Evolutionary conservation across 129 eudicot genomes (phyloP).

Genomic region (Escallonia rubra): DNA sequence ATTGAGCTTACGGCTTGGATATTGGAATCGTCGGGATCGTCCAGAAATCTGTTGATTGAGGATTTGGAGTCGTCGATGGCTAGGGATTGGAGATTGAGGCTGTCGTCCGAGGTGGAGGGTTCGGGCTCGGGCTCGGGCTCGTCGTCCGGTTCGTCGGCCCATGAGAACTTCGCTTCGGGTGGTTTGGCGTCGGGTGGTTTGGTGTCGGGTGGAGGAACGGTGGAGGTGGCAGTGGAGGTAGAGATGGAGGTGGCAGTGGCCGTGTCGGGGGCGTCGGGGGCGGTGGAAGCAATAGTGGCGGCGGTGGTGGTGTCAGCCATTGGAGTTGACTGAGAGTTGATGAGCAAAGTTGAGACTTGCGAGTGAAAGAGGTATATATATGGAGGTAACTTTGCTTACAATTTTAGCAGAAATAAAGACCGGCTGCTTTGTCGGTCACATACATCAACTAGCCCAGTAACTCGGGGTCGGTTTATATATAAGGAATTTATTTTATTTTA

Average conservation of each 20-base stretch:
- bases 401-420: no score
- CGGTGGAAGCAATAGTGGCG: not conserved
- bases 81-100: conserved; percentile 23
- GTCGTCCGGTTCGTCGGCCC: conserved; percentile 55
- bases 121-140: conserved; percentile 11
- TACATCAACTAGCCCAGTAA: no score
- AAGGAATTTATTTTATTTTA: no score
- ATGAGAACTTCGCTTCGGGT: conserved; percentile 22
- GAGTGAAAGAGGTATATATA: no score
- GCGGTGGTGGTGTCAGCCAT: conserved; percentile 23
- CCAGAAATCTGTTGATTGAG: conserved; percentile 31
- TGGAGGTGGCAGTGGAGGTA: not conserved
- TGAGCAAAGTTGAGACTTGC: no score
- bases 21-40: conserved; percentile 34
- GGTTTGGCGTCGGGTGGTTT: conserved; percentile 19
- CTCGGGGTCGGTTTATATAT: no score
- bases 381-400: no score
- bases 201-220: conserved; percentile 1
- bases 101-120: conserved; percentile 12
- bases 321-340: no score
- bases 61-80: conserved; percentile 27
- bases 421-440: no score
- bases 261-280: conserved; percentile 5
- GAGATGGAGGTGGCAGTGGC: not conserved
- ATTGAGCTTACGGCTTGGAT: conserved; percentile 17